These are phyloP conservation scores for Cladosporium sp. DNA, from an alignment of 2,329 filamentous ascomycete species.

Conservation along the genomic window DNA sequence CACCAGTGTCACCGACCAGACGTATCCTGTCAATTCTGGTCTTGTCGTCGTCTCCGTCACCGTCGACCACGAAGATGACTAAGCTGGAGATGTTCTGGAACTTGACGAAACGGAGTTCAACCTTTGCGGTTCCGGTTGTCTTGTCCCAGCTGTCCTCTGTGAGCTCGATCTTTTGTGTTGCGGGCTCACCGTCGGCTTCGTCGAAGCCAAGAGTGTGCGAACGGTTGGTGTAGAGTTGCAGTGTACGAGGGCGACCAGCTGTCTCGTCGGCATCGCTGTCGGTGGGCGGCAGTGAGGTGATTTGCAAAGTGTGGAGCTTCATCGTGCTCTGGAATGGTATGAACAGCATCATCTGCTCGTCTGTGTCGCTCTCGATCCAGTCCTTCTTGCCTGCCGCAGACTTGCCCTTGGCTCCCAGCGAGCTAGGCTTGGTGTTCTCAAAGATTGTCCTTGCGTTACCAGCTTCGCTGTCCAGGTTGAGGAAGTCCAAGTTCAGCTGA, in stretches of 20 bases:
- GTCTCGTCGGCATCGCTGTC: conserved; percentile 66
- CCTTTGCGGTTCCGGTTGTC: conserved; percentile 47
- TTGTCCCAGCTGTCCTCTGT: conserved; percentile 68
- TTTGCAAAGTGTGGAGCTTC: conserved; percentile 82
- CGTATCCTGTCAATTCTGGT: conserved; percentile 75
- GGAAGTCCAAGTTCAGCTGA: conserved; percentile 71
- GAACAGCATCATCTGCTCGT: conserved; percentile 93
- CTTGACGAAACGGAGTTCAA: conserved; percentile 82
- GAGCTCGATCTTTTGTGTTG: conserved; percentile 76
- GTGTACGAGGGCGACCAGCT: conserved; percentile 73
- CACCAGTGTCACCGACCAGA: conserved; percentile 81
- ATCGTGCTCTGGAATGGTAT: conserved; percentile 82
- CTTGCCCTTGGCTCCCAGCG: conserved; percentile 54
- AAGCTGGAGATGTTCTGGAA: conserved; percentile 91
- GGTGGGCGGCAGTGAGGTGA: conserved; percentile 72
- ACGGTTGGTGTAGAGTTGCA: conserved; percentile 84
- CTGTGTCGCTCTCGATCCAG: conserved; percentile 94
- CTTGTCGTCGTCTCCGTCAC: conserved; percentile 77
- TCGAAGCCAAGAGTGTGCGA: conserved; percentile 90
- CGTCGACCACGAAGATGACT: conserved; percentile 80
- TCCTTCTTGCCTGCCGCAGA: conserved; percentile 53
- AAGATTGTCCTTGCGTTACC: conserved; percentile 73
- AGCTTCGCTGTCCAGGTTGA: conserved; percentile 78
- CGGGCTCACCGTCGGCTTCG: conserved; percentile 80
- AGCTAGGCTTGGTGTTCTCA: conserved; percentile 59